Evolutionary conservation across 1,139 yeast species (phyloP), one percentile per base, ranked within the genome.

Genomic region (Ogataea hybrid): DNA sequence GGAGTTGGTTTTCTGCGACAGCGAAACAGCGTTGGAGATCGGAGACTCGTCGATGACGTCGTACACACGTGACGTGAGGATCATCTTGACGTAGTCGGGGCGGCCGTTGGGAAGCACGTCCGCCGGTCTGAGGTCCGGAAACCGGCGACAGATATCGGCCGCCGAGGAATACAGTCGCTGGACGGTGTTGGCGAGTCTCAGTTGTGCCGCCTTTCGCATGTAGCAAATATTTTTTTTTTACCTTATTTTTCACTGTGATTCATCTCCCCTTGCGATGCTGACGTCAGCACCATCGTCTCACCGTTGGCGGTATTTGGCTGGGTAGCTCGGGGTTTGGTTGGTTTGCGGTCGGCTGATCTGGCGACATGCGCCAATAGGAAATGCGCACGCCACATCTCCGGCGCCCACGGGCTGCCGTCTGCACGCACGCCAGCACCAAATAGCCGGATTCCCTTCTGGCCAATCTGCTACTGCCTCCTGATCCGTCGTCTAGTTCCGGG

Each of bases 31-130:
- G 34, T 73, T 72, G 0, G 87, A 77, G 32, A 89, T 70, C 2
- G 97, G 96, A 0, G 96, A 81, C 50, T 95, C 97, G 41, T 85
- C 82, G 33, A 94, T 84, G 14, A 89, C 96, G 57, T 94, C 98
- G 62, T 94, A 94, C 1, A 92, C 97, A 46, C 96, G 72, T 1
- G 97, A 86, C 0, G 97, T 88, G 43, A 92, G 70, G 42, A 90
- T 89, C 63, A 92, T 72, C 59, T 92, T 85, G 51, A 92, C 79
- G 59, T 92, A 92, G 66, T 92, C 97, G n/a, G 97, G 97, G 21
- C 77, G 69, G n/a, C 86, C 85, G 43, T 76, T 76, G 2, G 73
- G 62, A 12, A 71, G 67, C 32, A 77, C 64, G 56, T 84, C 90
- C 27, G 75, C 64, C 8, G 65, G 61, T 37, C 63, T 66, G 22